A percentile compares a stretch with the other conserved stretches of the same genome.
Evolutionary conservation across 495 filamentous ascomycete genomes (phyloP).

Genomic region (Xylaria venustula): DNA sequence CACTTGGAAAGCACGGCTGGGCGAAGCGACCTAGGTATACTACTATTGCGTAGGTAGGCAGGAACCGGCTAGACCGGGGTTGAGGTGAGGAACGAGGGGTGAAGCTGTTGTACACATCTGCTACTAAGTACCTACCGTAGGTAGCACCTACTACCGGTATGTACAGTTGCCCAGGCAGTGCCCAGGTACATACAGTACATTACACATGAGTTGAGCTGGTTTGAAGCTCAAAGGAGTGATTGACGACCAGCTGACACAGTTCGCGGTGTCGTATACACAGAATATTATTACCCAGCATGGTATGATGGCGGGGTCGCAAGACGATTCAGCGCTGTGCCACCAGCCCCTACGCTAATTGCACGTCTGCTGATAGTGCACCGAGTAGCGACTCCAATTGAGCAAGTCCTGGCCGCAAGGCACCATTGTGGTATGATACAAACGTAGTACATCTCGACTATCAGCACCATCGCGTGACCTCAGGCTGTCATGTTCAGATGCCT

Average conservation of each 20-base stretch:
- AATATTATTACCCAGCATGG: slow-evolving; percentile 7
- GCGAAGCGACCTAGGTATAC: too few species aligned
- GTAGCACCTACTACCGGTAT: not conserved
- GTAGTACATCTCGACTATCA: slow-evolving; percentile 4
- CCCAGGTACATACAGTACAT: not conserved
- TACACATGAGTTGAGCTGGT: not conserved
- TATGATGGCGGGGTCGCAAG: slow-evolving; percentile 7
- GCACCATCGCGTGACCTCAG: slow-evolving; percentile 14
- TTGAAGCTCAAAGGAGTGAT: not conserved
- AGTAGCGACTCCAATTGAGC: not conserved
- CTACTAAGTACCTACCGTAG: too few species aligned
- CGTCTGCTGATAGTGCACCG: not conserved
- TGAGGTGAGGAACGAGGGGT: too few species aligned
- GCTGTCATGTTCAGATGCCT: slow-evolving; percentile 2
- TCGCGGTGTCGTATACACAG: not conserved
- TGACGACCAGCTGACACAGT: slow-evolving; percentile 15
- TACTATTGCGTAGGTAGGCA: too few species aligned
- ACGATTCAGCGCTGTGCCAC: slow-evolving; percentile 1
- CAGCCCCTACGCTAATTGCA: not conserved
- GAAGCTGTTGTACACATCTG: too few species aligned
- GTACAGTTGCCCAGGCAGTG: too few species aligned
- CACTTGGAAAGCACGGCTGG: too few species aligned
- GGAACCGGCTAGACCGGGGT: too few species aligned
- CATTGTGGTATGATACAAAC: not conserved
- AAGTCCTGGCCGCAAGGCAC: not conserved